Conservation (phyloP, 495 filamentous ascomycete species). For the Apodospora peruviana region DNA sequence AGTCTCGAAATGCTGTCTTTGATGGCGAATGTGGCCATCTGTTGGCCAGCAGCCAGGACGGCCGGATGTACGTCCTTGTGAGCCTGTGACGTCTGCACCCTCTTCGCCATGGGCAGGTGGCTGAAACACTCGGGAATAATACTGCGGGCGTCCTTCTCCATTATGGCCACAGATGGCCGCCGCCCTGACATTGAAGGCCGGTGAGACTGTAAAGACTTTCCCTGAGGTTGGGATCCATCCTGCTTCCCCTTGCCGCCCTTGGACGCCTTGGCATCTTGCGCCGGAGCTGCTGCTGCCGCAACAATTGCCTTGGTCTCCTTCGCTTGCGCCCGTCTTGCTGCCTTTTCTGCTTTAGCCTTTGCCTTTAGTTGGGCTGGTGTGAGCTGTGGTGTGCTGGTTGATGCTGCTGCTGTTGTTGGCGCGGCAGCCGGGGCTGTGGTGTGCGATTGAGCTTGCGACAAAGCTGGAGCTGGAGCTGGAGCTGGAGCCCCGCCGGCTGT, state of each 20-base stretch:
- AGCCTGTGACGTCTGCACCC: conserved; percentile 67
- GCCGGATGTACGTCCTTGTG: conserved; percentile 88
- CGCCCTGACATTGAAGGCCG: conserved; percentile 30
- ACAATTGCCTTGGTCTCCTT: conserved; percentile 41
- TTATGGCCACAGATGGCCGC: conserved; percentile 38
- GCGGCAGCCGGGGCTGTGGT: conserved; percentile 3
- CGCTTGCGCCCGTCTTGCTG: conserved; percentile 61
- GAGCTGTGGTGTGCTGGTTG: conserved; percentile 34
- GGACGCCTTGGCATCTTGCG: conserved; percentile 29
- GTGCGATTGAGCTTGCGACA: background rate
- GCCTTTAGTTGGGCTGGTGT: conserved; percentile 69
- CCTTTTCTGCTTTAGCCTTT: conserved; percentile 72
- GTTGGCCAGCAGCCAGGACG: conserved; percentile 76
- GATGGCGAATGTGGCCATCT: conserved; percentile 83
- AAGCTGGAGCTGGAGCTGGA: background rate
- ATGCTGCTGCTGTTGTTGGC: conserved; percentile 1
- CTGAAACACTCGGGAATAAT: conserved; percentile 68
- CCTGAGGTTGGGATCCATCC: conserved; percentile 30
- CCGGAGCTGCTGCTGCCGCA: conserved; percentile 5
- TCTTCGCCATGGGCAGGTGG: conserved; percentile 74
- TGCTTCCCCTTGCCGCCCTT: conserved; percentile 47
- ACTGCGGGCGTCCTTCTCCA: conserved; percentile 38
- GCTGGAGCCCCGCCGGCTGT: conserved; percentile 7
- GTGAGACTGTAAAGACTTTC: conserved; percentile 27
- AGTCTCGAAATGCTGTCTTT: conserved; percentile 87